Evolutionary conservation across 2,329 filamentous ascomycete species (phyloP).

Genomic region (Aspergillus awamori): DNA sequence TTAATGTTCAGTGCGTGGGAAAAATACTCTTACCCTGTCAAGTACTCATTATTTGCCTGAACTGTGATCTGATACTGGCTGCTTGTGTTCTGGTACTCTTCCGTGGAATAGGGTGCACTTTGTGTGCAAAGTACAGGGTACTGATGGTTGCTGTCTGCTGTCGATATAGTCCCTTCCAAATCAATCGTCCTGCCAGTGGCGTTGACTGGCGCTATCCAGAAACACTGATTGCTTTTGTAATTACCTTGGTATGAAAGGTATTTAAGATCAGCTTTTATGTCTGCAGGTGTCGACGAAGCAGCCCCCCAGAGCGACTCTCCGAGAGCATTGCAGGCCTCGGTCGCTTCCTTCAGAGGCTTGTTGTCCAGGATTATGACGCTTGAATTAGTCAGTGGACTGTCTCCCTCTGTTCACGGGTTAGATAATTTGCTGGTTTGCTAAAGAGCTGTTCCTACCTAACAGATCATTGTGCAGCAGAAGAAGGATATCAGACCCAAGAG

Average conservation of each 20-base stretch:
- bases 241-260: background rate
- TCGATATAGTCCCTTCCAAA: background rate
- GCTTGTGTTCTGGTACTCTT: constrained; percentile 1
- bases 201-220: background rate
- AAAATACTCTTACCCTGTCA: background rate
- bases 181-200: background rate
- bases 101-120: background rate
- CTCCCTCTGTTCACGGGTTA: background rate
- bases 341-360: background rate
- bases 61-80: constrained; percentile 3
- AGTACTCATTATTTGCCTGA: constrained; percentile 3
- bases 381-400: background rate
- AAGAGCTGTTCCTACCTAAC: background rate
- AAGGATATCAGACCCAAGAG: background rate
- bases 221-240: background rate
- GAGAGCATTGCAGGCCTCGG: background rate
- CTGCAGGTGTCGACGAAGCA: background rate
- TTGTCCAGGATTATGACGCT: background rate
- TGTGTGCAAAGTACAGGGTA: constrained; percentile 1
- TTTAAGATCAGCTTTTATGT: background rate
- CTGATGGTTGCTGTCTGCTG: background rate
- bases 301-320: background rate
- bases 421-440: too few relatives aligned
- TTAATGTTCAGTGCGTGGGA: background rate
- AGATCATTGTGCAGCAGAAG: constrained; percentile 10